Conservation (phyloP, 176 grass and related monocot genomes). For the Leersia perrieri region DNA sequence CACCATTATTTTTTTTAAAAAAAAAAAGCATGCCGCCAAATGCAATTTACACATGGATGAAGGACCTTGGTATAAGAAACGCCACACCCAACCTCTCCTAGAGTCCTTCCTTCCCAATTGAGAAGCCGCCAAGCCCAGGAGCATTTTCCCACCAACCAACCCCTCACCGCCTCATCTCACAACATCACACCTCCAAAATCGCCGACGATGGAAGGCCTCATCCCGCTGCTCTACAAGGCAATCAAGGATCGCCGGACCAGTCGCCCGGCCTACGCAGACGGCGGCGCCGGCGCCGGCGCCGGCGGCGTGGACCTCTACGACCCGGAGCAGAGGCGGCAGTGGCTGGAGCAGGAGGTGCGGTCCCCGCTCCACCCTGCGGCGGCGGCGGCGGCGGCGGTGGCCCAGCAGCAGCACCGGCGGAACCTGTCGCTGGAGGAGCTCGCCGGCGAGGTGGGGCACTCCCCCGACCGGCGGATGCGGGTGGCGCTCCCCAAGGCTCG, state of each 20-base stretch:
- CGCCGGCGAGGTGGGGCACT: constrained; percentile 38
- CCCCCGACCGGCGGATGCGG: constrained; percentile 23
- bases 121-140: too few species aligned
- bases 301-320: constrained; percentile 36
- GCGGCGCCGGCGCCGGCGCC: not conserved
- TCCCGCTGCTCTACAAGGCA: constrained; percentile 60
- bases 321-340: constrained; percentile 43
- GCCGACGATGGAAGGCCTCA: constrained; percentile 47
- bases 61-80: not conserved
- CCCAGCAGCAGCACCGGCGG: constrained; percentile 18
- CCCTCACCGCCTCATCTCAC: not conserved
- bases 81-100: not conserved
- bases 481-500: constrained; percentile 50
- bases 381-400: not conserved
- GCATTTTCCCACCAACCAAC: constrained; percentile 27
- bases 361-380: constrained; percentile 29
- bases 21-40: not conserved
- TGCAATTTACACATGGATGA: not conserved
- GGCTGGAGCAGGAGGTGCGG: constrained; percentile 43
- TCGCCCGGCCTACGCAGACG: not conserved
- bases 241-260: constrained; percentile 48
- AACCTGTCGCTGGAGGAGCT: constrained; percentile 50
- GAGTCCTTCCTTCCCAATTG: too few species aligned
- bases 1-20: too few species aligned
- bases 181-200: not conserved